phyloP scores from a whole-genome alignment of 2,329 filamentous ascomycete genomes.

The Neonectria faginata region DNA sequence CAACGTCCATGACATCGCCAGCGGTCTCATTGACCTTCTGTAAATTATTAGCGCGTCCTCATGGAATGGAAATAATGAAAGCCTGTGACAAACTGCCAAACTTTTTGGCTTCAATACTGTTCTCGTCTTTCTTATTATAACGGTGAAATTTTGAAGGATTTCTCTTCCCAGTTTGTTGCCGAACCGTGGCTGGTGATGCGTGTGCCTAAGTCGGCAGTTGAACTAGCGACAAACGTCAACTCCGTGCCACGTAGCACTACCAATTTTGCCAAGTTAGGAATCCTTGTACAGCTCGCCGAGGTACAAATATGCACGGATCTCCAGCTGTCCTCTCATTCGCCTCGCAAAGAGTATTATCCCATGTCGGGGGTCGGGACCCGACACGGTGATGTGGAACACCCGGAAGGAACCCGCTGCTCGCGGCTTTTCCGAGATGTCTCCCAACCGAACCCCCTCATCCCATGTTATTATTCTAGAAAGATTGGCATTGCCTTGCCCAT shows the following conservation, averaged over 20 bases:
- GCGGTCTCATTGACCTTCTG: slow-evolving; percentile 52
- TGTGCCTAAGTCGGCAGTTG: no score
- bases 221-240: no score
- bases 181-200: no score
- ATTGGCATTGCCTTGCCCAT: background rate
- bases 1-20: slow-evolving; percentile 51
- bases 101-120: background rate
- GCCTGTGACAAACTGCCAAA: slow-evolving; percentile 1
- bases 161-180: no score
- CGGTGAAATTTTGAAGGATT: no score
- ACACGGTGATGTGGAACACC: slow-evolving; percentile 14
- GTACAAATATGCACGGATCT: no score
- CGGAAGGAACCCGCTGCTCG: slow-evolving; percentile 11
- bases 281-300: no score
- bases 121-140: no score
- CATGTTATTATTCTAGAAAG: background rate
- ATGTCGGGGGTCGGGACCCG: background rate
- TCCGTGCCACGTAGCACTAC: no score
- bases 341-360: no score
- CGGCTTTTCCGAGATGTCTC: slow-evolving; percentile 17
- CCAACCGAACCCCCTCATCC: background rate
- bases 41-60: slow-evolving; percentile 33
- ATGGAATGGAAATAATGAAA: slow-evolving; percentile 6
- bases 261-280: no score
- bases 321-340: no score